These are phyloP conservation scores for Colletotrichum graminicola DNA, from an alignment of 2,329 filamentous ascomycete species.

Conservation along the genomic window DNA sequence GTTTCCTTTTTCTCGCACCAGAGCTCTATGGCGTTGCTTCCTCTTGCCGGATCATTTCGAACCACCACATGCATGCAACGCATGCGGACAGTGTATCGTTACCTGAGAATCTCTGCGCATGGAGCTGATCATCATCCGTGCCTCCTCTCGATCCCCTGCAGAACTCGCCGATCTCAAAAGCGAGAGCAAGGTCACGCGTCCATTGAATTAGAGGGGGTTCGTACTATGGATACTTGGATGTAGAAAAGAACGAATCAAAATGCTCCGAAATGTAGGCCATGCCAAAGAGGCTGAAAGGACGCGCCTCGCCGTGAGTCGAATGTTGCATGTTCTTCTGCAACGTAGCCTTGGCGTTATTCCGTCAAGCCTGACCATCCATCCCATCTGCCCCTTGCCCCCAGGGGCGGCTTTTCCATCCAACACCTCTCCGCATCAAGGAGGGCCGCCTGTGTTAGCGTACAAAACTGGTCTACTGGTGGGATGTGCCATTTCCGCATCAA, in stretches of 20 bases:
- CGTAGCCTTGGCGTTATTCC: slow-evolving; percentile 4
- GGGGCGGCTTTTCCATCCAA: not conserved
- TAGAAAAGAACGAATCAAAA: not conserved
- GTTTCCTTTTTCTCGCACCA: not conserved
- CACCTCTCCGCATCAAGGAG: not conserved
- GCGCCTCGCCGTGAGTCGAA: not conserved
- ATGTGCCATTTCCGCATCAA: not conserved
- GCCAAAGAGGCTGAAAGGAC: slow-evolving; percentile 1
- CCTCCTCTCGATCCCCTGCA: not conserved
- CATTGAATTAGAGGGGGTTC: not conserved
- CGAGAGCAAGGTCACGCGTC: not conserved
- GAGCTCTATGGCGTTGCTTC: not conserved
- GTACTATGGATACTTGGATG: not conserved
- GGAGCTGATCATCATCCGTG: not conserved
- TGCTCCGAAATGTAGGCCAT: not conserved
- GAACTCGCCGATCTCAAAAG: slow-evolving; percentile 7
- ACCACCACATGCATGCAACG: not conserved
- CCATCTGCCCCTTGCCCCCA: not conserved
- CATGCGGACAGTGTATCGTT: not conserved
- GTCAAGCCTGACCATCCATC: slow-evolving; percentile 9
- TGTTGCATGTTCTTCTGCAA: slow-evolving; percentile 11
- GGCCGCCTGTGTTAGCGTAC: not conserved
- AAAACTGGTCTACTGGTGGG: not conserved
- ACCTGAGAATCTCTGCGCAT: not conserved
- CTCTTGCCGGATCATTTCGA: not conserved